Evolutionary conservation across 2,329 filamentous ascomycete species (phyloP), one percentile per base, ranked within the genome.

Genomic region (Penicillium corylophilum): DNA sequence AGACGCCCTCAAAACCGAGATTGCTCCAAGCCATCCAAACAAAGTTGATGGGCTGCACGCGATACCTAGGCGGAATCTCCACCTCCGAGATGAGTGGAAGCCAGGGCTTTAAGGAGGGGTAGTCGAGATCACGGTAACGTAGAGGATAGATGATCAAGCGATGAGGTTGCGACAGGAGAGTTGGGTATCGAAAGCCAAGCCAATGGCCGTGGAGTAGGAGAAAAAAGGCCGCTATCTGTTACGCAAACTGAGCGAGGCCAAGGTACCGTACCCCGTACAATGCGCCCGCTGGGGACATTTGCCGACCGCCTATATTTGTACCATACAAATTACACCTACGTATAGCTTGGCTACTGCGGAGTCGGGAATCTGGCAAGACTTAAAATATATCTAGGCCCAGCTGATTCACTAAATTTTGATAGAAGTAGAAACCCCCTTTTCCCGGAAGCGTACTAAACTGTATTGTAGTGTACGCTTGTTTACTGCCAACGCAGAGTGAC

Each of bases 11-110:
- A 58, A 50, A 53, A 49, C 49, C 23, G 16, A 48, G 53, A 49
- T 49, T 18, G 39, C 55, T 51, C 40, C 59, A 48, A 56, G 55
- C 65, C 68, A 71, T 71, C 51, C 67, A 69, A 57, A 61, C 46
- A 57, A 44, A 45, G 57, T 46, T 44, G 51, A 40, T 43, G 47
- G 46, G 49, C 51, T 53, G 61, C 62, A 65, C 65, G 62, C 65
- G 64, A 65, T 65, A 63, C 53, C 49, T 56, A 62, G 55, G 63
- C 57, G 59, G 57, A 54, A 49, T 48, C 36, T 50, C 48, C 48
- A 55, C 48, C 50, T 57, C 45, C 46, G 49, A 55, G 51, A 16
- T 55, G 50, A 54, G 49, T 40, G 50, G 46, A 29, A 53, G 47
- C 52, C 24, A 48, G 42, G 44, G 20, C 42, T n/a, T 40, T 45